Evolutionary conservation across 2,329 filamentous ascomycete genomes (phyloP), one percentile per base, ranked within the genome.

Genomic region (Arthrobotrys sphaeroides): DNA sequence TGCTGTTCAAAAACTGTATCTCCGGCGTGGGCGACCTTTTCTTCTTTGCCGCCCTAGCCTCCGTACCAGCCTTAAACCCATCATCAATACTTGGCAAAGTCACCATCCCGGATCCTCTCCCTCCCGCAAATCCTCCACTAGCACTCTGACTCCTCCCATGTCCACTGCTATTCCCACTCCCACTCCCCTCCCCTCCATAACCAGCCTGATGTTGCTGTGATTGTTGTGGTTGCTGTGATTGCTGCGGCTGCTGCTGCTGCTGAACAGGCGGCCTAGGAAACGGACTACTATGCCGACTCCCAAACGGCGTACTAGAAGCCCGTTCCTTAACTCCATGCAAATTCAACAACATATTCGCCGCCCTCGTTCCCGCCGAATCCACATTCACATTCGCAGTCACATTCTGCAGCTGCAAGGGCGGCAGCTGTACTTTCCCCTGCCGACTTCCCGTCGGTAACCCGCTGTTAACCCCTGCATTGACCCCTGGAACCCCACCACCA

Each of bases 1-100:
- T 28, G 26, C 70, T 74, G 24, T 74, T 74, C 45, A 74, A 49
- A 51, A 74, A 68, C 36, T 74, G 70, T 55, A 74, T 74, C 62
- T 74, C 70, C 42, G 70, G 70, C 24, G 70, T 74, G 16, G 62
- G 36, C 31, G 70, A 74, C 31, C 70, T 51, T 57, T 68, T 74
- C 47, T 38, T 31, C 51, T 59, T 57, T 38, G 55, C 49, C 38
- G 36, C 26, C 51, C 49, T 31, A 60, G 38, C 33, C 59, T 62
- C 40, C 13, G 59, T 33, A 5, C 59, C 42, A 43, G 64, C 38
- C 38, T 55, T 62, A 18, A 65, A 45, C 4, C 36, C 55, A 28
- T 74, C 70, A 9, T 74, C 70, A 49, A 74, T 47, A 18, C 57
- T 74, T 12, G 62, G 45, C 43, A 68, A 20, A 10, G 36, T 45